Evolutionary conservation across 2,329 filamentous ascomycete genomes (phyloP).

Genomic region (Onygenales sp.): DNA sequence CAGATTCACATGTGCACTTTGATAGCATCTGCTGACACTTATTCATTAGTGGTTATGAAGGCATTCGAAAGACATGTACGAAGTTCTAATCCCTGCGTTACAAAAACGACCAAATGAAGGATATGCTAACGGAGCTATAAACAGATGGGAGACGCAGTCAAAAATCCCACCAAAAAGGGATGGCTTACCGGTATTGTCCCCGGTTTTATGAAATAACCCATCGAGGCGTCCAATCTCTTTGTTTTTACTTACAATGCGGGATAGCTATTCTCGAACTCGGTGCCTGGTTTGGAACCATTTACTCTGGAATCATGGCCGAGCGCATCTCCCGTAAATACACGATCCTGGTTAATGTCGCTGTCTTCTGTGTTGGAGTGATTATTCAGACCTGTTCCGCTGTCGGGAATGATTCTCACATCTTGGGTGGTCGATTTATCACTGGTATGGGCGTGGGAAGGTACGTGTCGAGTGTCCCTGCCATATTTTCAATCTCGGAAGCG

Average conservation of each 20-base stretch:
- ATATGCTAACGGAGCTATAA: neutral
- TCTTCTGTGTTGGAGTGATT: constrained; percentile 63
- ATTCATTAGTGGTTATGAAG: constrained; percentile 11
- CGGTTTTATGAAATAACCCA: neutral
- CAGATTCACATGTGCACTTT: neutral
- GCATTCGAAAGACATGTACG: constrained; percentile 8
- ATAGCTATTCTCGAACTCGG: constrained; percentile 63
- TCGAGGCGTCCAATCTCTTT: neutral
- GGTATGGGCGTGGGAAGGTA: constrained; percentile 46
- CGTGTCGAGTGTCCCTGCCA: neutral
- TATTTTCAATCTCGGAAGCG: constrained; percentile 6
- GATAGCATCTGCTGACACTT: neutral
- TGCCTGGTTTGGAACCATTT: constrained; percentile 64
- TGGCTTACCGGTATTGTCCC: constrained; percentile 15
- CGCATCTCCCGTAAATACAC: constrained; percentile 58
- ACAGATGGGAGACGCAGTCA: constrained; percentile 17
- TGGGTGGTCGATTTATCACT: constrained; percentile 60
- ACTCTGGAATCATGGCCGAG: constrained; percentile 64
- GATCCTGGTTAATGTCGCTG: constrained; percentile 53
- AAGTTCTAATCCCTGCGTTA: neutral
- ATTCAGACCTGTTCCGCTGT: constrained; percentile 52
- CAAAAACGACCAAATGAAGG: too few species aligned
- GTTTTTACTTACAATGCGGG: neutral
- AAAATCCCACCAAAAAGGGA: constrained; percentile 17
- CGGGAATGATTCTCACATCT: constrained; percentile 50